Conservation (phyloP, 495 filamentous ascomycete genomes). For the Aspergillus indologenus region DNA sequence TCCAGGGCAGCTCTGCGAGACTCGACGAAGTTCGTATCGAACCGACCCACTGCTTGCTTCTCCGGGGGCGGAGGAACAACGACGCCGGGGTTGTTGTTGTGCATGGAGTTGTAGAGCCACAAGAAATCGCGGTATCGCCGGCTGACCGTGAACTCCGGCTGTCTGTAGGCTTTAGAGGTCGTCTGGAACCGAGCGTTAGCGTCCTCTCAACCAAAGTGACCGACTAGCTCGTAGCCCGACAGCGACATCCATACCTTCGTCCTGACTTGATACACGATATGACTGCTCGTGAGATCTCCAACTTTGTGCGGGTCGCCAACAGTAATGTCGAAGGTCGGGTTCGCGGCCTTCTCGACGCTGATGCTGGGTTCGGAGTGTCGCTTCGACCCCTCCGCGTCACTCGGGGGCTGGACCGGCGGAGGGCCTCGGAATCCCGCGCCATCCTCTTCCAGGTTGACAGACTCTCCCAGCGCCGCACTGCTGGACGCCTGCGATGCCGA, state of each 20-base stretch:
- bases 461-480: conserved; percentile 55
- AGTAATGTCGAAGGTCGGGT: conserved; percentile 85
- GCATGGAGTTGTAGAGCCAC: conserved; percentile 93
- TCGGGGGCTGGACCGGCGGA: conserved; percentile 70
- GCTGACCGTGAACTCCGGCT: conserved; percentile 85
- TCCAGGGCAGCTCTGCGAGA: conserved; percentile 84
- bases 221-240: background rate
- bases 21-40: conserved; percentile 96
- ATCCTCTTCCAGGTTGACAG: conserved; percentile 61
- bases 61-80: conserved; percentile 95
- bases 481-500: conserved; percentile 48
- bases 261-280: conserved; percentile 93
- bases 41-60: conserved; percentile 95
- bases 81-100: conserved; percentile 90
- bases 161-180: conserved; percentile 90
- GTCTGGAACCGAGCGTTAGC: conserved; percentile 55
- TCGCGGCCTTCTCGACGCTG: conserved; percentile 83
- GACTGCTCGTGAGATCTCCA: conserved; percentile 91
- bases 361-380: conserved; percentile 75
- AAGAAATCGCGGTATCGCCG: conserved; percentile 94
- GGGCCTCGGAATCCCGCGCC: conserved; percentile 61
- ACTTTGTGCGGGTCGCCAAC: conserved; percentile 98
- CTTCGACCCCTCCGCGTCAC: conserved; percentile 40
- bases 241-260: conserved; percentile 65
- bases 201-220: background rate